Conservation (phyloP, 495 filamentous ascomycete species). For the Daldinia childiae region DNA sequence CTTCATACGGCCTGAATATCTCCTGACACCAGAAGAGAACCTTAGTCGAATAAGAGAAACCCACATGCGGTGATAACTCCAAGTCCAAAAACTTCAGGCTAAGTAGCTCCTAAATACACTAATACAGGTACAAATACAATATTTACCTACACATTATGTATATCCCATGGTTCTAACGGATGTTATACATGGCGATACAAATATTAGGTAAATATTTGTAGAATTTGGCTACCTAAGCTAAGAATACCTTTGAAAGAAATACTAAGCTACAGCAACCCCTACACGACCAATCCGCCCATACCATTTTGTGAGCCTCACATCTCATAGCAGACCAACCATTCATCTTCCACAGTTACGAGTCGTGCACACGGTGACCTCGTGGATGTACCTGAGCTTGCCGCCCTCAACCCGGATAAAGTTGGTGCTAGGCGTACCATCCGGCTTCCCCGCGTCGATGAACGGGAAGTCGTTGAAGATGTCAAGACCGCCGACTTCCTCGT, state of each 20-base stretch:
- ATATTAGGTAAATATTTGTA: neutral
- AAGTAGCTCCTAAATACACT: neutral
- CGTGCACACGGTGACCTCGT: constrained; percentile 50
- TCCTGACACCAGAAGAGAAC: constrained; percentile 1
- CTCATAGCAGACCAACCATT: neutral
- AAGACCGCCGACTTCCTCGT: constrained; percentile 56
- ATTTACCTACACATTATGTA: neutral
- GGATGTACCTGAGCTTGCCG: constrained; percentile 52
- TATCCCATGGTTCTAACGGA: neutral
- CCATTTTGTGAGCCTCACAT: neutral
- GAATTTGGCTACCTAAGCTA: neutral
- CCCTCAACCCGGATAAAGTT: constrained; percentile 53
- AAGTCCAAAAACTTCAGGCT: no score
- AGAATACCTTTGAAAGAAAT: neutral
- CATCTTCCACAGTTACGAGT: constrained; percentile 34
- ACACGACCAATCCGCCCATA: neutral
- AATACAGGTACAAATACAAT: neutral
- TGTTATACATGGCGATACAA: neutral
- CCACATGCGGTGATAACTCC: neutral
- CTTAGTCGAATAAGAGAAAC: neutral
- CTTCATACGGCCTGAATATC: neutral
- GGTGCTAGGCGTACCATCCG: constrained; percentile 46
- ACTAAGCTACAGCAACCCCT: neutral
- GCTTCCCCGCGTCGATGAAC: constrained; percentile 50
- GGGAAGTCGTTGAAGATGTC: constrained; percentile 54